A percentile compares a stretch with the other conserved stretches of the same genome.
These are phyloP conservation scores for Oxyria digyna DNA, from an alignment of 148 eudicot species.

Conservation along the genomic window DNA sequence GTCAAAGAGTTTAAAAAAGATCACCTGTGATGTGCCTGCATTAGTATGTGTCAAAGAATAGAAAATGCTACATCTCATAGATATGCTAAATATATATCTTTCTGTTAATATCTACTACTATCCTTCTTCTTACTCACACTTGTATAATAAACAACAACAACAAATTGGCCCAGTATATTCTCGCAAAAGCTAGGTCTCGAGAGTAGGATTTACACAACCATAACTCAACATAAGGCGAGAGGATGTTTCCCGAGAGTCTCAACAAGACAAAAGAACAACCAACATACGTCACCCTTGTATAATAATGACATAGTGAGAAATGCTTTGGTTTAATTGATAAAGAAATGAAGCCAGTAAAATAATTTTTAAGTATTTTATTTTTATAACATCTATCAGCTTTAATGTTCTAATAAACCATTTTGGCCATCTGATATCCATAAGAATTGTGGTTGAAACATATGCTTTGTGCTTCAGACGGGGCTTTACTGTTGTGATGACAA, in stretches of 20 bases:
- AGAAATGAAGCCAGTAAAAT: background rate
- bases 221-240: too few relatives aligned
- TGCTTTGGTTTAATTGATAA: background rate
- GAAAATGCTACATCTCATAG: background rate
- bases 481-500: constrained; percentile 74
- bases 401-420: background rate
- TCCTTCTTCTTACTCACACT: background rate
- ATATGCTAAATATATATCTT: background rate
- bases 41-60: background rate
- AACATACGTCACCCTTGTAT: background rate
- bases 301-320: background rate
- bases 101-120: background rate
- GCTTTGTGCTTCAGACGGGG: constrained; percentile 49
- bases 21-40: background rate
- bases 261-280: too few relatives aligned
- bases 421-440: background rate
- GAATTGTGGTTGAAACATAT: background rate
- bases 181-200: too few relatives aligned
- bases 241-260: too few relatives aligned
- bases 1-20: background rate
- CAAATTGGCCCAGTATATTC: too few relatives aligned
- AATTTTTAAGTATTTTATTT: background rate
- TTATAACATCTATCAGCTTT: background rate
- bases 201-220: too few relatives aligned
- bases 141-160: background rate